Evolutionary conservation across 2,329 filamentous ascomycete species (phyloP).

Genomic region (Cyphellophora europaea): DNA sequence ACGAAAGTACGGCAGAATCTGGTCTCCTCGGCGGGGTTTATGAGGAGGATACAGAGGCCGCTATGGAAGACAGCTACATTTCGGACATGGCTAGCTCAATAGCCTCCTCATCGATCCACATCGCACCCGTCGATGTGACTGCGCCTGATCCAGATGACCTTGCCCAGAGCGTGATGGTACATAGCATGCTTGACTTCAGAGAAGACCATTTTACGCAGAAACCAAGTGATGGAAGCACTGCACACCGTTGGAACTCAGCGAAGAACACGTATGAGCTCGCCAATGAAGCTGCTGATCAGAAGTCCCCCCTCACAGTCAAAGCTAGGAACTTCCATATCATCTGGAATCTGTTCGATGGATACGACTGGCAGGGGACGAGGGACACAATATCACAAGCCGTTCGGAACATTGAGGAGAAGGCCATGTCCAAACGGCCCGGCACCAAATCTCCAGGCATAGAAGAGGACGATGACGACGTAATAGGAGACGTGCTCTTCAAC

Average conservation of each 20-base stretch:
- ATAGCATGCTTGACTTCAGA: constrained; percentile 53
- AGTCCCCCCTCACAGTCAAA: constrained; percentile 65
- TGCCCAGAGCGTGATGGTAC: constrained; percentile 20
- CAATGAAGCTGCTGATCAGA: constrained; percentile 50
- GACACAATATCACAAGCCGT: constrained; percentile 82
- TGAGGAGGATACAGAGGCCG: constrained; percentile 27
- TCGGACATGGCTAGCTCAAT: constrained; percentile 28
- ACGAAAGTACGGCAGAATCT: constrained; percentile 13
- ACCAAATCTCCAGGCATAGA: constrained; percentile 43
- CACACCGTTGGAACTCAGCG: constrained; percentile 70
- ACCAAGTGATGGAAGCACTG: constrained; percentile 53
- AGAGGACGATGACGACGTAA: constrained; percentile 70
- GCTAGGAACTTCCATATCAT: constrained; percentile 86
- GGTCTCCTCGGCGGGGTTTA: constrained; percentile 20
- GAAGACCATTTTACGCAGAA: constrained; percentile 67
- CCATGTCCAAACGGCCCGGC: constrained; percentile 61
- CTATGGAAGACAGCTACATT: constrained; percentile 21
- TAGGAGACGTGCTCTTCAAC: constrained; percentile 95
- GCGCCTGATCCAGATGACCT: constrained; percentile 34
- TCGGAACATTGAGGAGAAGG: constrained; percentile 73
- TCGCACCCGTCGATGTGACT: constrained; percentile 43
- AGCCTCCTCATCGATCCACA: constrained; percentile 23
- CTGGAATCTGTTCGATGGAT: constrained; percentile 97
- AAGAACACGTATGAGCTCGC: constrained; percentile 64
- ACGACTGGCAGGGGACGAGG: constrained; percentile 86